These are phyloP conservation scores for Malassezia nana DNA, from an alignment of 1,284 basidiomycete species.

Conservation along the genomic window DNA sequence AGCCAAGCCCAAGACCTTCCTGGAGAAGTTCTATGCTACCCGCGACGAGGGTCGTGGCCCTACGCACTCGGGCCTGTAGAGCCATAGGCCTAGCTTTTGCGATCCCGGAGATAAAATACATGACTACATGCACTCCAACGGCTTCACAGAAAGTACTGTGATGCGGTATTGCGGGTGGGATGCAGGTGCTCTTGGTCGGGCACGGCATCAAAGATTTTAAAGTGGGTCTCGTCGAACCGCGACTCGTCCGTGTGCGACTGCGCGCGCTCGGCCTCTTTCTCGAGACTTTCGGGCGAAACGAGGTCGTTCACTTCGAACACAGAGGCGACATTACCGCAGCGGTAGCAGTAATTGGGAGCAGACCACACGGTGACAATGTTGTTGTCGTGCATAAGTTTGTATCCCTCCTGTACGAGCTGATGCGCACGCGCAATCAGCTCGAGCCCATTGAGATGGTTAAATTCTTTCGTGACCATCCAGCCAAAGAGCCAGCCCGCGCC, in stretches of 20 bases:
- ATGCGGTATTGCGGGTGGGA: conserved; percentile 20
- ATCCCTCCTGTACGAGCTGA: conserved; percentile 67
- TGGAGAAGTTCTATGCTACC: conserved; percentile 69
- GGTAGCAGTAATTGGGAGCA: conserved; percentile 37
- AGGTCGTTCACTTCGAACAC: conserved; percentile 45
- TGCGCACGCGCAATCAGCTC: conserved; percentile 80
- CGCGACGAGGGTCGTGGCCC: conserved; percentile 44
- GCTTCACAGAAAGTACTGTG: conserved; percentile 29
- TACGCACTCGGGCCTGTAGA: conserved; percentile 17
- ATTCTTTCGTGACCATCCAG: conserved; percentile 74
- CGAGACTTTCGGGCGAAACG: conserved; percentile 4
- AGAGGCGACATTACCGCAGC: conserved; percentile 48
- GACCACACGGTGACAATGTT: conserved; percentile 37
- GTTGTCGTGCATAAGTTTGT: conserved; percentile 36
- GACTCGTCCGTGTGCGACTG: conserved; percentile 22
- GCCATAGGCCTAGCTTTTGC: not conserved
- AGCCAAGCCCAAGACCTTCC: conserved; percentile 56
- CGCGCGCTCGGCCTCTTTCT: conserved; percentile 9
- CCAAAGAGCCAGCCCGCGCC: conserved; percentile 97
- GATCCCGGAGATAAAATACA: conserved; percentile 10
- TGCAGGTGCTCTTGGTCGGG: conserved; percentile 30
- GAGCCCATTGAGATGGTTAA: conserved; percentile 80
- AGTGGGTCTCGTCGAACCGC: conserved; percentile 42
- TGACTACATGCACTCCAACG: conserved; percentile 3
- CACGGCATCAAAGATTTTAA: conserved; percentile 50